Evolutionary conservation across 2,329 filamentous ascomycete species (phyloP).

Genomic region (Penicillium sp.): DNA sequence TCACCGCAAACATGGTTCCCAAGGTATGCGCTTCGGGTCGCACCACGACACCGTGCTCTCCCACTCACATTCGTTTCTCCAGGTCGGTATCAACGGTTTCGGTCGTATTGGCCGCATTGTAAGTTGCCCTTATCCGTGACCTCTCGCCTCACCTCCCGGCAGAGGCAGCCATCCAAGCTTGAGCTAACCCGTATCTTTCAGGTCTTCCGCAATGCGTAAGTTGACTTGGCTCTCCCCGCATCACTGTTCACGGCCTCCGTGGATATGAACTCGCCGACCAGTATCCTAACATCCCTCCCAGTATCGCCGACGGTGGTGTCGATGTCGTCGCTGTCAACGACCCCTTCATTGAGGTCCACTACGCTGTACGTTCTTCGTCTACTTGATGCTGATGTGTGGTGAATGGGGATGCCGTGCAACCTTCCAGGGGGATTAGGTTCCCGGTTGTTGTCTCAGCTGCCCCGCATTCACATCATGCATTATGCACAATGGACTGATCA

Average conservation of each 20-base stretch:
- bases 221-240: constrained; percentile 30
- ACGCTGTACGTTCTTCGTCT: constrained; percentile 75
- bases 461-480: not conserved
- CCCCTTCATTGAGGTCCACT: constrained; percentile 97
- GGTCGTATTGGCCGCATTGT: constrained; percentile 97
- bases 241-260: not conserved
- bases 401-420: not conserved
- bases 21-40: constrained; percentile 33
- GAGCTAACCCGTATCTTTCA: constrained; percentile 35
- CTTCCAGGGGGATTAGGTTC: not conserved
- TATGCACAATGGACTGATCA: constrained; percentile 9
- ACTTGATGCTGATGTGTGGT: not conserved
- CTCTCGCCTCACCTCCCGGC: not conserved
- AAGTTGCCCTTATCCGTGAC: constrained; percentile 33
- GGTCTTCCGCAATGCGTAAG: constrained; percentile 95
- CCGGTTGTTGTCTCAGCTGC: not conserved
- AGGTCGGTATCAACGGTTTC: constrained; percentile 99
- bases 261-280: constrained; percentile 4
- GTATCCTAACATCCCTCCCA: constrained; percentile 39
- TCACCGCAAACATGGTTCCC: constrained; percentile 41
- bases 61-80: constrained; percentile 9
- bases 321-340: constrained; percentile 97
- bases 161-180: constrained; percentile 1
- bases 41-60: not conserved
- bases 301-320: constrained; percentile 83